Evolutionary conservation across 2,329 filamentous ascomycete genomes (phyloP), one percentile per base, ranked within the genome.

Genomic region (Nemania diffusa): DNA sequence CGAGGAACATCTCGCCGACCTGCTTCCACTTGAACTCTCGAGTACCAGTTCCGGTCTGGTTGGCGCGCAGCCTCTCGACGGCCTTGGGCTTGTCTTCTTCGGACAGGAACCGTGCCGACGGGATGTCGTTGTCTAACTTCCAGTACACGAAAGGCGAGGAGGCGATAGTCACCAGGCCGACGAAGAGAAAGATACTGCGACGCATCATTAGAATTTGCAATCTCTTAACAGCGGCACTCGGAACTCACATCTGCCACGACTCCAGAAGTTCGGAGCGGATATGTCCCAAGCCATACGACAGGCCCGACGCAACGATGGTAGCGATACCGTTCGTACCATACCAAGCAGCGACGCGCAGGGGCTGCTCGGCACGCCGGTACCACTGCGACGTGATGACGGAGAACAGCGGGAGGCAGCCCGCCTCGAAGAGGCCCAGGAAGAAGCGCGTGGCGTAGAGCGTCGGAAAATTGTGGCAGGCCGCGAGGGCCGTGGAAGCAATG

Each of bases 251-350:
- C 62, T 79, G 78, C 81, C 81, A 85, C 3, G 77, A 79, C 37
- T 73, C 70, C 1, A 79, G 75, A 9, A 85, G 74, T 0, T 63
- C 58, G 5, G 84, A 86, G 1, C 84, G 66, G 69, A 90, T 87
- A 64, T 85, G 86, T 15, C 87, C 88, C 0, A 90, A 79, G 0
- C 86, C 87, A 67, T 88, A 89, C 0, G 60, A 69, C 1, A 70
- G 24, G 11, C 64, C 64, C 7, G 64, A 59, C 11, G 71, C 69
- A 2, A 82, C 81, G 70, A 88, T 86, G 73, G 84, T 86, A 3
- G 85, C 86, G 3, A 88, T 75, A 2, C 87, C 87, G 61, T 89
- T 87, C 84, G 88, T 89, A 22, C 82, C 84, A 71, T 89, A 88
- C 87, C 87, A 90, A 1, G 83, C 82, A 8, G 84, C 84, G 13